Evolutionary conservation across 371 early-diverging fungal species (phyloP), one percentile per base, ranked within the genome.

Genomic region (Capniomyces stellatus): DNA sequence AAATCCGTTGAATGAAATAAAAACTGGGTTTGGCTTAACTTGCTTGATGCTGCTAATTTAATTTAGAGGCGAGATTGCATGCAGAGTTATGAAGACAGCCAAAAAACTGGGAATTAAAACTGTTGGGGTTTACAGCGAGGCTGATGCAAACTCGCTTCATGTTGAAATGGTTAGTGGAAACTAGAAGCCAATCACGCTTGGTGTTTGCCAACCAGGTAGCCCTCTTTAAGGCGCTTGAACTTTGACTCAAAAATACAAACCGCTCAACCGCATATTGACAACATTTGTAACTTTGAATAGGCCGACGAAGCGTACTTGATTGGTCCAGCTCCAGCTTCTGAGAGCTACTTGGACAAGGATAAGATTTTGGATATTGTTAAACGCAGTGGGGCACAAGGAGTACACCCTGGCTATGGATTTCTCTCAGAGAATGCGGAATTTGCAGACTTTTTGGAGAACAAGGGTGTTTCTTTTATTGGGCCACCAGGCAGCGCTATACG

Each of bases 391-490:
- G 84, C 86, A 3, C 77, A 87, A 54, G 85, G 86, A 0, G 71
- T 87, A 41, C 87, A 86, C 60, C 87, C 87, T 19, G 87, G 94
- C 1, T 95, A 95, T 63, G 96, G 96, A 3, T 88, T 88, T 63
- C 66, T 88, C 52, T 85, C 86, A 12, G 89, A 88, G 63, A 88
- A 87, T 58, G 69, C 80, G 0, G 62, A 72, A 46, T 88, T 88
- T 72, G 84, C 81, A 25, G 71, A 81, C 61, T 69, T 73, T 35
- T 74, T 87, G 29, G 74, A 74, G 40, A 63, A 72, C 3, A 75
- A 71, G 3, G 81, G 81, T 22, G 79, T 86, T 29, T 64, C 71
- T 31, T 88, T 87, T 58, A 87, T 88, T 58, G 89, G 89, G 10
- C 89, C 89, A 28, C 66, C 67, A 1, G 76, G 77, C 49, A 66